These are phyloP conservation scores for Sapria himalayana DNA, from an alignment of 345 rosid species.

Conservation along the genomic window DNA sequence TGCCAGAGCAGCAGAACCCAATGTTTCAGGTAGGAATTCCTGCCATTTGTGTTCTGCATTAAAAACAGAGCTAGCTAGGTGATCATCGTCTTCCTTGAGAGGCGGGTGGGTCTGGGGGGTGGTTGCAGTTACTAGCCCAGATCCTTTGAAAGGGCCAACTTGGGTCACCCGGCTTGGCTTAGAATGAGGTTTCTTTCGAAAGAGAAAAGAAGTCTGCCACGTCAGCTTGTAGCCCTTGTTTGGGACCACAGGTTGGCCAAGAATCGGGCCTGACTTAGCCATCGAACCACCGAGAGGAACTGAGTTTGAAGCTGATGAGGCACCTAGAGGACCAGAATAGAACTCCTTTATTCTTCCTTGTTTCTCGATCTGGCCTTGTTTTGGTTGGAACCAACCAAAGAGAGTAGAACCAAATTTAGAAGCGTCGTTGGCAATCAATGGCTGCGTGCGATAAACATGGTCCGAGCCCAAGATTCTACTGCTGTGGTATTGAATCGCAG, in stretches of 20 bases:
- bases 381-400: conserved; percentile 22
- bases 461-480: conserved; percentile 26
- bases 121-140: conserved; percentile 25
- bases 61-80: conserved; percentile 15
- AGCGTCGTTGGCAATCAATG: conserved; percentile 21
- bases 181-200: conserved; percentile 24
- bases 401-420: conserved; percentile 79
- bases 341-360: conserved; percentile 27
- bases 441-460: conserved; percentile 39
- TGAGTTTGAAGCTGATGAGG: conserved; percentile 32
- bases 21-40: conserved; percentile 58
- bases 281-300: conserved; percentile 39
- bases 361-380: conserved; percentile 27
- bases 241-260: too few relatives aligned
- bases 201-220: conserved; percentile 27
- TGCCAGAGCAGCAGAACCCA: conserved; percentile 78
- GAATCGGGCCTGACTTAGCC: conserved; percentile 38
- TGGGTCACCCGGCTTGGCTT: conserved; percentile 40
- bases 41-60: conserved; percentile 20
- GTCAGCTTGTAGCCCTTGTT: conserved; percentile 28
- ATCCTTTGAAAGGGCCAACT: conserved; percentile 80
- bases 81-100: conserved; percentile 6
- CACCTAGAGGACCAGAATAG: conserved; percentile 67
- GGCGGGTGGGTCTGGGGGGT: conserved; percentile 16
- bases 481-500: conserved; percentile 14